A percentile compares a stretch with the other conserved stretches of the same genome.
Conservation (phyloP, 306 rosid species). For the Alnus rubra region DNA sequence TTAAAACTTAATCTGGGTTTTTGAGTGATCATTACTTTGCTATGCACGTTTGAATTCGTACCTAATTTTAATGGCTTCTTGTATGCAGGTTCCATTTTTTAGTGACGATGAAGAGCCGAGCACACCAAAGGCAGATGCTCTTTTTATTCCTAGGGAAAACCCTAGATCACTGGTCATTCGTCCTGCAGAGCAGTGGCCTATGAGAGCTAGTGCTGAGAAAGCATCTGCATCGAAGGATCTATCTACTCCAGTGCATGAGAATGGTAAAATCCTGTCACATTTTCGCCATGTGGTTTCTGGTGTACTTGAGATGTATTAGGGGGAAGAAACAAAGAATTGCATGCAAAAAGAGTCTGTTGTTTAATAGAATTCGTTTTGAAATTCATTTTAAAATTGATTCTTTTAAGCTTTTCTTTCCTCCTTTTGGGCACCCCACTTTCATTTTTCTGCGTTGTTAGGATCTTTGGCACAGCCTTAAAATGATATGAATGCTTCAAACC, state of each 20-base stretch:
- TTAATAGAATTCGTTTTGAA: neutral
- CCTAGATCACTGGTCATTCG: conserved; percentile 95
- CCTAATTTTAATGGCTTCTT: neutral
- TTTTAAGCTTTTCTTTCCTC: neutral
- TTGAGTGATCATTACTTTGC: neutral
- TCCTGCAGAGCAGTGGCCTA: conserved; percentile 82
- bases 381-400: neutral
- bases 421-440: neutral
- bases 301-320: neutral
- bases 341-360: neutral
- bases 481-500: neutral
- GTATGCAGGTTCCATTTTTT: conserved; percentile 80
- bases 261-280: conserved; percentile 51
- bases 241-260: conserved; percentile 41
- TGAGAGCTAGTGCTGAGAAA: conserved; percentile 57
- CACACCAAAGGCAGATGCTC: conserved; percentile 94
- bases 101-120: conserved; percentile 73
- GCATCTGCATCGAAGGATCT: conserved; percentile 51
- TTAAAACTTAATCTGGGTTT: conserved; percentile 15
- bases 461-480: neutral
- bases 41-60: neutral
- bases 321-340: neutral
- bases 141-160: conserved; percentile 91
- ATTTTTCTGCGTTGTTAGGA: neutral
- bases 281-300: neutral